Base-by-base conservation (phyloP, 2,329 filamentous ascomycete species). In the Colletotrichum liaoningense region DNA sequence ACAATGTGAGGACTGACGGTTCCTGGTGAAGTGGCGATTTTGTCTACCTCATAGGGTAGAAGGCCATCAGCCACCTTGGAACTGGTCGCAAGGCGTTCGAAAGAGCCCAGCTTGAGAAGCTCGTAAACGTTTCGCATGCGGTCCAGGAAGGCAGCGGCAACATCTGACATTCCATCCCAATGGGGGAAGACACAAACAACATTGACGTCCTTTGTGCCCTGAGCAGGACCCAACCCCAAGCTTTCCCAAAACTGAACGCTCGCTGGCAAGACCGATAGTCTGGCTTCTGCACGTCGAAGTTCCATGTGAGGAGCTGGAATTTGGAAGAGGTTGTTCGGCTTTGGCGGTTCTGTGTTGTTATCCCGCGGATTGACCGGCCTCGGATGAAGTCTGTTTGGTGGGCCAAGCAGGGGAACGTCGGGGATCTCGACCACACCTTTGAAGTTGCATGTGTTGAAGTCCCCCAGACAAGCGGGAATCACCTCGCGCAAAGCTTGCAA, bases 201-300 rank as follows among this genome's bases (percentile, higher is more conserved):
- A 46, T 88, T 87, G 35, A 97, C 84, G 74, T 96, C 90, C 80
- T 97, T 97, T 8, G 86, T 79, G 0, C 93, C 93, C 72, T 90
- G 90, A 9, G 90, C 90, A 4, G 94, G 94, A 1, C 90, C 90
- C 1, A 97, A 86, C 0, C 94, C 93, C 22, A 97, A 84, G 59
- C 92, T 91, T 79, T 97, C 94, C 95, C 94, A 97, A 78, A 97
- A 97, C 1, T 88, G 84, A 24, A 96, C 84, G 0, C 93, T 93
- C 0, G 94, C 90, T 2, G 94, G 93, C 26, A 96, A 85, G 52
- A 97, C 86, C 12, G 95, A 94, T 69, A 95, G 88, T 60, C 89
- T 89, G 1, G 88, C 87, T 52, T 95, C 93, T 24, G 91, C 89
- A 66, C 94, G 88, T 62, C 92, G 91, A 12, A 97, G 86, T 76